Evolutionary conservation across 345 rosid species (phyloP), one percentile per base, ranked within the genome.

Genomic region (Gossypium sturtianum): DNA sequence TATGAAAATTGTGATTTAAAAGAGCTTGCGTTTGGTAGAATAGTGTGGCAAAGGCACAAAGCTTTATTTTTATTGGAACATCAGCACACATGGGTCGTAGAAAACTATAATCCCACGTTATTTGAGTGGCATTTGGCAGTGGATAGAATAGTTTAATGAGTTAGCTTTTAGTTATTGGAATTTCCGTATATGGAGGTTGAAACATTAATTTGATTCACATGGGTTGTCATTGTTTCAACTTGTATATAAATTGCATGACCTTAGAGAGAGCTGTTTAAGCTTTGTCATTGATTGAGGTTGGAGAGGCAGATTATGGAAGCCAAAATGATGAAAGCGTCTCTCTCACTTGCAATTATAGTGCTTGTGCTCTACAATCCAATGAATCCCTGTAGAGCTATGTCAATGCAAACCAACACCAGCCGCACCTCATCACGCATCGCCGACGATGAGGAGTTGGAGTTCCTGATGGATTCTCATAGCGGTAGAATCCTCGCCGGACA

Each of bases 401-500:
- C 52, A 12, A 2, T 45, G 38, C 53, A 20, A 20, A 20, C 34
- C 70, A 66, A 66, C 70, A 66, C 34, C 29, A 66, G 70, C 70
- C 0, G 3, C n/a, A 34, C 41, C 41, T 34, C 41, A 34, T 43
- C 52, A 8, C 20, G 44, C 29, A 44, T 44, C 29, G 70, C 4
- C 5, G 70, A 34, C 12, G 47, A 66, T 2, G 25, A 44, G 17
- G 70, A 66, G 51, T 44, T 66, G 70, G 70, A 66, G 70, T 66
- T 66, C 10, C 53, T 66, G 52, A 44, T 66, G 70, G 70, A 44
- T 66, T 66, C 70, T 44, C 29, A 66, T 47, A 66, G 53, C 53
- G 47, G 53, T 45, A 44, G 70, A 45, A 44, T 66, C 11, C 70
- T 66, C 7, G 41, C 41, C 16, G 4, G 2, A 20, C 12, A n/a